Conservation (phyloP, 768 basidiomycete species). For the Trametes meyenii region DNA sequence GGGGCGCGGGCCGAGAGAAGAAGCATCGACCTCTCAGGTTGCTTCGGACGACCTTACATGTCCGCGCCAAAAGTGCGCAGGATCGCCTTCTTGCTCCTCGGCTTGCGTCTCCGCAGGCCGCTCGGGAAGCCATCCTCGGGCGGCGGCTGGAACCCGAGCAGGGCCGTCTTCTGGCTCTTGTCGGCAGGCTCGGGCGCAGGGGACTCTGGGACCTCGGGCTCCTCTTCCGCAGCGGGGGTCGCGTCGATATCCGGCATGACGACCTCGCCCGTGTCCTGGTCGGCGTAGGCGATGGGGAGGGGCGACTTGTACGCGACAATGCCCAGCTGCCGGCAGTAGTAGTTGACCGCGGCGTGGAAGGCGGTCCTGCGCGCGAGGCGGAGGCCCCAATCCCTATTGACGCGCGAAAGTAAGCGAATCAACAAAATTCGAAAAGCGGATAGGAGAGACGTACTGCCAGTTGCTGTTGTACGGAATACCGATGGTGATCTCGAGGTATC, state of each 20-base stretch:
- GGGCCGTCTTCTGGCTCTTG: slow-evolving; percentile 16
- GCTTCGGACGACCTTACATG: no score
- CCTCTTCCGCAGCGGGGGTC: slow-evolving; percentile 20
- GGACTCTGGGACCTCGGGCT: slow-evolving; percentile 17
- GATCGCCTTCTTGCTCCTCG: slow-evolving; percentile 30
- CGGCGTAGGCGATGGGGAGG: slow-evolving; percentile 56
- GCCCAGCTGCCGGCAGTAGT: slow-evolving; percentile 70
- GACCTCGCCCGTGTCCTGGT: slow-evolving; percentile 29
- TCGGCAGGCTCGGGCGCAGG: slow-evolving; percentile 9
- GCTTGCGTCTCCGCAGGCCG: slow-evolving; percentile 32
- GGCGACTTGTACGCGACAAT: slow-evolving; percentile 64
- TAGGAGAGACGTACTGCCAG: slow-evolving; percentile 36
- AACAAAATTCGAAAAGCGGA: not conserved
- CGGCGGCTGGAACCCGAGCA: slow-evolving; percentile 34
- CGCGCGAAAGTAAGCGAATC: not conserved
- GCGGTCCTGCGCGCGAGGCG: slow-evolving; percentile 66
- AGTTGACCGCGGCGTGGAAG: slow-evolving; percentile 77
- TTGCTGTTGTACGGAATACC: slow-evolving; percentile 55
- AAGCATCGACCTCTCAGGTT: slow-evolving; percentile 8
- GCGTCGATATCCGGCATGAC: slow-evolving; percentile 16
- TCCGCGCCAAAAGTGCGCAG: slow-evolving; percentile 30
- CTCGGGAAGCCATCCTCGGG: slow-evolving; percentile 27
- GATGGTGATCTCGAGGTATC: slow-evolving; percentile 69
- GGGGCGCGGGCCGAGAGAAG: not conserved
- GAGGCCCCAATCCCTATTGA: slow-evolving; percentile 62